A percentile compares a stretch with the other conserved stretches of the same genome.
Conservation (phyloP, 805 yeast species). For the Saccharomyces mikatae region DNA sequence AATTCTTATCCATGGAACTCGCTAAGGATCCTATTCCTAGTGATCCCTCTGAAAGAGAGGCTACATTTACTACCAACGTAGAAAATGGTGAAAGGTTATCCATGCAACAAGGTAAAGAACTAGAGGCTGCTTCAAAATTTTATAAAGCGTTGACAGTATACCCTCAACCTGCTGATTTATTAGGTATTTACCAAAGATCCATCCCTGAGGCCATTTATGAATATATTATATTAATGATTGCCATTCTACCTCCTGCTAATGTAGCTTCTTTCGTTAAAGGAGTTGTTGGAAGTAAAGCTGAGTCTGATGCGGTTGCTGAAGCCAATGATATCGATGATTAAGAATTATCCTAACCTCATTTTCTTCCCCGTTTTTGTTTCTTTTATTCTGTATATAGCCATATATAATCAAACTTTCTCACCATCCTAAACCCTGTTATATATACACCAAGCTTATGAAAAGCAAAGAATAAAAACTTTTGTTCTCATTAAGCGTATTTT, state of each 20-base stretch:
- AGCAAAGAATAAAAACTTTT: neutral
- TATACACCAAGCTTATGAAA: neutral
- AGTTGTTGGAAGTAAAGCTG: conserved; percentile 2
- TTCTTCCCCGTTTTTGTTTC: neutral
- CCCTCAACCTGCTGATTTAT: conserved; percentile 89
- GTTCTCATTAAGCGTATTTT: neutral
- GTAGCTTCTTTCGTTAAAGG: conserved; percentile 56
- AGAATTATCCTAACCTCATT: neutral
- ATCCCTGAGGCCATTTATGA: conserved; percentile 79
- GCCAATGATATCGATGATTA: conserved; percentile 27
- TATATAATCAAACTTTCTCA: neutral
- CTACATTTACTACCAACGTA: conserved; percentile 74
- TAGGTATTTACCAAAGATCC: conserved; percentile 82
- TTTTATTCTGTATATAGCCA: conserved; percentile 7
- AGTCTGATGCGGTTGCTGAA: conserved; percentile 17
- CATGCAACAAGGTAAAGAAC: conserved; percentile 54
- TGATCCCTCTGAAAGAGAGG: conserved; percentile 61
- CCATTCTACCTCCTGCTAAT: conserved; percentile 79
- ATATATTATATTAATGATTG: conserved; percentile 78
- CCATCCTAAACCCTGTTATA: neutral
- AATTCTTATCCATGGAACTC: conserved; percentile 56
- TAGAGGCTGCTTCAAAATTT: conserved; percentile 82
- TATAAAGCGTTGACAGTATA: conserved; percentile 89
- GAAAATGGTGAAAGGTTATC: conserved; percentile 79
- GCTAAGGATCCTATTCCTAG: conserved; percentile 68